phyloP scores from a whole-genome alignment of 1,139 yeast species.

The Suhomyces coccinellae region DNA sequence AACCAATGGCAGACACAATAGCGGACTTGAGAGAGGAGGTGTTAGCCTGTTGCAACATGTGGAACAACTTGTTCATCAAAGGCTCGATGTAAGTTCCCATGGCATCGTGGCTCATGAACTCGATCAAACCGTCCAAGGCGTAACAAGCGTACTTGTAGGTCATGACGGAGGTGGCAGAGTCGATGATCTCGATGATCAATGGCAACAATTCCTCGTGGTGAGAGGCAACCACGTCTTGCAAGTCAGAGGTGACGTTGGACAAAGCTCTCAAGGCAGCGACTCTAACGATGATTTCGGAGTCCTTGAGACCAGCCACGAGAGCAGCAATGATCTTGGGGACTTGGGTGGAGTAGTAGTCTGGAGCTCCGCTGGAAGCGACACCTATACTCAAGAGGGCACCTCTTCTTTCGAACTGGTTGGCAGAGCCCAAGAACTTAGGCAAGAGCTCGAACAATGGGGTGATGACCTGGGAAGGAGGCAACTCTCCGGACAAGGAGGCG shows the following conservation, averaged over 20 bases:
- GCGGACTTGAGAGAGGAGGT: slow-evolving; percentile 75
- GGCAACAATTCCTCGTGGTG: slow-evolving; percentile 84
- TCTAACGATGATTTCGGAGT: slow-evolving; percentile 72
- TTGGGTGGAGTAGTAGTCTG: slow-evolving; percentile 82
- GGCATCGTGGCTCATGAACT: slow-evolving; percentile 86
- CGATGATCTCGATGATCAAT: slow-evolving; percentile 81
- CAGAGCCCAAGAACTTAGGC: slow-evolving; percentile 59
- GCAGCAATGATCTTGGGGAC: slow-evolving; percentile 71
- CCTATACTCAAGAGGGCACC: slow-evolving; percentile 84
- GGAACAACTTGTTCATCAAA: slow-evolving; percentile 84
- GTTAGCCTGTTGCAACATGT: slow-evolving; percentile 69
- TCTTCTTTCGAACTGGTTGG: slow-evolving; percentile 77
- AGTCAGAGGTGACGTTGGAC: slow-evolving; percentile 74
- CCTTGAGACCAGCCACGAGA: slow-evolving; percentile 75
- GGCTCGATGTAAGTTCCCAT: slow-evolving; percentile 81
- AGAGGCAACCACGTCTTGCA: slow-evolving; percentile 81
- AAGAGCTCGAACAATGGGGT: slow-evolving; percentile 73
- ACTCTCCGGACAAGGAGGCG: slow-evolving; percentile 73
- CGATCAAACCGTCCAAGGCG: slow-evolving; percentile 89
- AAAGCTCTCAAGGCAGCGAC: slow-evolving; percentile 86
- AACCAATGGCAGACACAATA: slow-evolving; percentile 93
- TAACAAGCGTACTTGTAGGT: slow-evolving; percentile 89
- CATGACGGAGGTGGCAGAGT: slow-evolving; percentile 77
- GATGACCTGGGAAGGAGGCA: slow-evolving; percentile 92
- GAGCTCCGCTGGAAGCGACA: slow-evolving; percentile 88